Percentiles rank a stretch among this genome's conserved stretches.
Conservation (phyloP, 129 eudicot species). For the Cynara cardunculus region DNA sequence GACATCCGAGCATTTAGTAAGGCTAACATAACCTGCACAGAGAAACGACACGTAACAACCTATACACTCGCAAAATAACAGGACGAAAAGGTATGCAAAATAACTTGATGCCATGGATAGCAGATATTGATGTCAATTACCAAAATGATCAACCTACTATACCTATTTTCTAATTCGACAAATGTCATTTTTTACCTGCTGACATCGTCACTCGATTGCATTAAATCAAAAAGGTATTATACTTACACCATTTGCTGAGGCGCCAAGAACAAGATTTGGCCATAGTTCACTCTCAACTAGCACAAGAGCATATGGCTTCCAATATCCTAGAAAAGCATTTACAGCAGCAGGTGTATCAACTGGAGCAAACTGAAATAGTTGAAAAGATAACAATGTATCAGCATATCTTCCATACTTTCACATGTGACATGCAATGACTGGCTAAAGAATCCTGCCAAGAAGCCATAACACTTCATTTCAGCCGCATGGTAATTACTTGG, state of each 20-base stretch:
- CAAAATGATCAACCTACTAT: no score
- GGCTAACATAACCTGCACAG: constrained; percentile 55
- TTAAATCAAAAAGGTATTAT: background rate
- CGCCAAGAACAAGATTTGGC: constrained; percentile 88
- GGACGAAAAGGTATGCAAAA: background rate
- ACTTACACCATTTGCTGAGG: constrained; percentile 72
- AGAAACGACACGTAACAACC: background rate
- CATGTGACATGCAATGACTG: background rate
- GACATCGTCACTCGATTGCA: background rate
- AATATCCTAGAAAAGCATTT: constrained; percentile 74
- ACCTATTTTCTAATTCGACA: background rate
- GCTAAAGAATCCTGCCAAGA: background rate
- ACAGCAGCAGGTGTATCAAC: constrained; percentile 76
- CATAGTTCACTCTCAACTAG: constrained; percentile 89
- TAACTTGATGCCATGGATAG: background rate
- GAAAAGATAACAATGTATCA: constrained; percentile 3
- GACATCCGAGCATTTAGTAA: constrained; percentile 90
- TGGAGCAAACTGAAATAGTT: constrained; percentile 81
- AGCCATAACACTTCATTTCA: background rate
- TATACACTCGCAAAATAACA: background rate
- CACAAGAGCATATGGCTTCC: constrained; percentile 91
- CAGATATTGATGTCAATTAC: background rate
- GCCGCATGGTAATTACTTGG: background rate
- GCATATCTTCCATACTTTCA: background rate
- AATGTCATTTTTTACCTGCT: background rate